Conservation (phyloP, 2,329 filamentous ascomycete genomes). For the Colletotrichum viniferum region DNA sequence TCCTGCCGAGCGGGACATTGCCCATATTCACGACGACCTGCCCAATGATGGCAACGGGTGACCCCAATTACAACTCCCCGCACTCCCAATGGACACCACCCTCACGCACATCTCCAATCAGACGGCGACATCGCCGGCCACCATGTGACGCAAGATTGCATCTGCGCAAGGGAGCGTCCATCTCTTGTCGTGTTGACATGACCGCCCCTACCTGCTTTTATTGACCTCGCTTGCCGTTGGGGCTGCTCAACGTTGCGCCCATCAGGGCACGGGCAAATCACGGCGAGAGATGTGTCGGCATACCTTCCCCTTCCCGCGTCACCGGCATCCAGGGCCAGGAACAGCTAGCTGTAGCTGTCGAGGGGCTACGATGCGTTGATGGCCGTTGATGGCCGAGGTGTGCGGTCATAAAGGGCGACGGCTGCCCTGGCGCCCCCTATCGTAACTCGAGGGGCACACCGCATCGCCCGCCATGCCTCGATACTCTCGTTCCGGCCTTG, state of each 20-base stretch:
- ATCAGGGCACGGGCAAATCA: constrained; percentile 5
- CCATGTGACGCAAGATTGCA: constrained; percentile 21
- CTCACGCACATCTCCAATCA: constrained; percentile 4
- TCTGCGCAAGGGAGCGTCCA: not conserved
- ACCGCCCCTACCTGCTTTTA: not conserved
- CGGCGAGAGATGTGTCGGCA: not conserved
- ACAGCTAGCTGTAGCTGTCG: not conserved
- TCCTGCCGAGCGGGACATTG: not conserved
- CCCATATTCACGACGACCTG: not conserved
- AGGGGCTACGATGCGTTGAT: not conserved
- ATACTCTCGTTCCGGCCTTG: not conserved
- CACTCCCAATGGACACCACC: constrained; percentile 14
- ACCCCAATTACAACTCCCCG: constrained; percentile 14
- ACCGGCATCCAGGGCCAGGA: not conserved
- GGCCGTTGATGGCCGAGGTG: not conserved
- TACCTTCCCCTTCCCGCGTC: constrained; percentile 1
- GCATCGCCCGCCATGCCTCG: constrained; percentile 1
- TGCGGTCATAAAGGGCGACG: not conserved
- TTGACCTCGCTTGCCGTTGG: not conserved
- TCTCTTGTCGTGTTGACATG: not conserved
- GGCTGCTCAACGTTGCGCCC: not conserved
- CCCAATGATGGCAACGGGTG: not conserved
- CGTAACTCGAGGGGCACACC: not conserved
- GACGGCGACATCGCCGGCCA: not conserved
- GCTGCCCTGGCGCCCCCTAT: not conserved